Evolutionary conservation across 345 rosid species (phyloP).

Genomic region (Salix koriyanagi): DNA sequence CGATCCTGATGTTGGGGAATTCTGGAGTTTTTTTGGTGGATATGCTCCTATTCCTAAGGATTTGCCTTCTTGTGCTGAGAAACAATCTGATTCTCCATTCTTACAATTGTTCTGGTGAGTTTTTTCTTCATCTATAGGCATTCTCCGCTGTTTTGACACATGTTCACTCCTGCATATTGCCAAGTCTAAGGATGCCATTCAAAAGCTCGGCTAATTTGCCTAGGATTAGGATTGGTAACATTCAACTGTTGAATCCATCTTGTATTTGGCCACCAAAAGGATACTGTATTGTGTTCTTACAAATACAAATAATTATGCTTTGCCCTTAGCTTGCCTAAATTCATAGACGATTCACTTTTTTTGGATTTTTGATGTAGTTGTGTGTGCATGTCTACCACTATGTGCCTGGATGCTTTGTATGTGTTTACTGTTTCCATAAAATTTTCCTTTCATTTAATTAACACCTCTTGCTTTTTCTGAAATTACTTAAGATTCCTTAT

Average conservation of each 20-base stretch:
- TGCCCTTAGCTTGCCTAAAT: not conserved
- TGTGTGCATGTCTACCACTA: not conserved
- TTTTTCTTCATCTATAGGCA: slow-evolving; percentile 1
- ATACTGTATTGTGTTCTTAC: not conserved
- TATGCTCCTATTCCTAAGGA: slow-evolving; percentile 72
- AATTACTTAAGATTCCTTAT: slow-evolving; percentile 6
- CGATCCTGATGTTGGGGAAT: slow-evolving; percentile 81
- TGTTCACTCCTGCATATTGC: not conserved
- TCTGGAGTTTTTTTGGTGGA: slow-evolving; percentile 93
- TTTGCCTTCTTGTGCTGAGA: slow-evolving; percentile 33
- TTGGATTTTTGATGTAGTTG: slow-evolving; percentile 3
- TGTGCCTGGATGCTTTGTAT: not conserved
- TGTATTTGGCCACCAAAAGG: not conserved
- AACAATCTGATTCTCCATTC: slow-evolving; percentile 34
- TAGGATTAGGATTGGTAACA: not conserved
- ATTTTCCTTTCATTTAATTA: not conserved
- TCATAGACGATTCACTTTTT: not conserved
- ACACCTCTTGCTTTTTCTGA: slow-evolving; percentile 1
- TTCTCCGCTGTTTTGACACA: slow-evolving; percentile 4
- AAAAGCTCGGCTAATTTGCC: not conserved
- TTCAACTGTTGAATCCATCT: not conserved
- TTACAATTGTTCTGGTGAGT: slow-evolving; percentile 58
- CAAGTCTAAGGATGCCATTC: not conserved
- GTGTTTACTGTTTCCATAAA: not conserved
- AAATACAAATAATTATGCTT: no score